Base-by-base conservation (phyloP, 441 rosid genomes). In the Rhodomyrtus psidioides region DNA sequence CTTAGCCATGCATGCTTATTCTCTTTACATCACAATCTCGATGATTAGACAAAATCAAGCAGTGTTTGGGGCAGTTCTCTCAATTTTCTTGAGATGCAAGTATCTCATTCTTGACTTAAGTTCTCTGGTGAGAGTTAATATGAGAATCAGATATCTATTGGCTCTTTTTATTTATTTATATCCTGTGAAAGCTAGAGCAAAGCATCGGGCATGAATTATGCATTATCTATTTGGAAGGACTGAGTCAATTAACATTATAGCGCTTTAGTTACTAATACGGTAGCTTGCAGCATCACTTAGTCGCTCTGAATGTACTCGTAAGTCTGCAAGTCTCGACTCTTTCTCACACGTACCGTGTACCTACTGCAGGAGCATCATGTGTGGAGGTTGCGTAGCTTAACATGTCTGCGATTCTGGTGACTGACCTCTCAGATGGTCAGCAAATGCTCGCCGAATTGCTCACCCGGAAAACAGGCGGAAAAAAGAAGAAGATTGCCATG, bases 341-440 rank as follows among this genome's bases (percentile, higher is more conserved):
- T 86, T 49, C 44, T 82, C 42, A 75, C 58, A 44, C 12, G 12
- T 27, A 79, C 19, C n/a, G 7, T 46, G 16, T 16, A 9, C 49
- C 13, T 0, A 83, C 49, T 88, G 91, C 95, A 95, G 98, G 92
- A 93, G 93, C 86, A 93, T 97, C 51, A 90, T 97, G 76, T 96
- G 98, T 27, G 98, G 99, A 89, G 97, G 99, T 76, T 96, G 98
- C 81, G 92, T 84, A 56, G 96, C 95, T 82, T 94, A 92, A 89
- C 87, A 86, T 51, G 70, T 39, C 44, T 53, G 26, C 23, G 49
- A 8, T 24, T 3, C 13, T 21, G 24, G 42, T 6, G 10, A 24
- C 23, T 0, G 49, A 70, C 49, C 79, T 21, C 5, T 70, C 79
- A 70, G n/a, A 70, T 70, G 49, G 79, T 21, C 42, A 39, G 79